Evolutionary conservation across 2,329 filamentous ascomycete species (phyloP).

Genomic region (Parasarocladium wereldwijsianum): DNA sequence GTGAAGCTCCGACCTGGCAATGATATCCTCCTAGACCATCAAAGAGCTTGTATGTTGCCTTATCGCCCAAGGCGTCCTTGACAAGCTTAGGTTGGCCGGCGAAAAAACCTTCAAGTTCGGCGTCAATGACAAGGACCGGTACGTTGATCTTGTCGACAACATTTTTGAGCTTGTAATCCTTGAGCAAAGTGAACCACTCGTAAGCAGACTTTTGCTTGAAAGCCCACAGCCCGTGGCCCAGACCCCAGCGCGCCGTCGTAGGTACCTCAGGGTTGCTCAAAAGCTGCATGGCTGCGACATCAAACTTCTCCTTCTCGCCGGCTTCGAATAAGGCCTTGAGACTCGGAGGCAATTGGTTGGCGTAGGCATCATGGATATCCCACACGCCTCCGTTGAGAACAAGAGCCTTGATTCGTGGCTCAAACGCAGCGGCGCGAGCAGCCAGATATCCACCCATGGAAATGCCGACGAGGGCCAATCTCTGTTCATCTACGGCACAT

Average conservation of each 20-base stretch:
- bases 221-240: slow-evolving; percentile 13
- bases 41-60: slow-evolving; percentile 4
- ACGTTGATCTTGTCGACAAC: slow-evolving; percentile 10
- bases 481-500: slow-evolving; percentile 6
- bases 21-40: slow-evolving; percentile 8
- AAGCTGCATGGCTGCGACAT: slow-evolving; percentile 7
- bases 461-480: slow-evolving; percentile 21
- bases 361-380: slow-evolving; percentile 8
- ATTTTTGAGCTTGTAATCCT: slow-evolving; percentile 8
- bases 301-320: slow-evolving; percentile 9
- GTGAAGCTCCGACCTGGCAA: slow-evolving; percentile 8
- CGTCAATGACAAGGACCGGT: slow-evolving; percentile 11
- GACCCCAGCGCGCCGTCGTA: slow-evolving; percentile 10
- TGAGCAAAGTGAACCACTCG: slow-evolving; percentile 8
- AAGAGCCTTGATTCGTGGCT: slow-evolving; percentile 25
- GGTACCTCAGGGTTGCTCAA: slow-evolving; percentile 3
- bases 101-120: slow-evolving; percentile 9
- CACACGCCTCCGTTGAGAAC: slow-evolving; percentile 24
- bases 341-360: slow-evolving; percentile 4
- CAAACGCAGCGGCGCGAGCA: slow-evolving; percentile 26
- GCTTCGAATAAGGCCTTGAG: slow-evolving; percentile 6
- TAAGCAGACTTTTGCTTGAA: slow-evolving; percentile 12
- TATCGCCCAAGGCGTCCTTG: slow-evolving; percentile 7
- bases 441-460: slow-evolving; percentile 26
- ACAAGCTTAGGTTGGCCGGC: slow-evolving; percentile 7